phyloP scores from a whole-genome alignment of 129 eudicot species.

The Centella asiatica region DNA sequence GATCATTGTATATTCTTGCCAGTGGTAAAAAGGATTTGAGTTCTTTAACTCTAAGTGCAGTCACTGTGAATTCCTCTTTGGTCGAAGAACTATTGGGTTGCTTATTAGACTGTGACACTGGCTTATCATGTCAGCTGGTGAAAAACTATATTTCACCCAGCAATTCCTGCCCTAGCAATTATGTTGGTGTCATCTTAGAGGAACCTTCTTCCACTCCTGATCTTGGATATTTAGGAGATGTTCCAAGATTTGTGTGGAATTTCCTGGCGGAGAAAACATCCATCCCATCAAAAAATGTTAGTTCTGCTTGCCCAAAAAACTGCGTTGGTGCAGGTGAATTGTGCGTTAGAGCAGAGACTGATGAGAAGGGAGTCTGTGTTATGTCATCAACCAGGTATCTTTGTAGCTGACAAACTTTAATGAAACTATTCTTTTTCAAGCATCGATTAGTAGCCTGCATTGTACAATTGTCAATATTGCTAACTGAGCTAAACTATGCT shows the following conservation, averaged over 20 bases:
- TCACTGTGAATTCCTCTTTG: constrained; percentile 61
- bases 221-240: constrained; percentile 55
- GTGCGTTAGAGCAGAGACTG: constrained; percentile 62
- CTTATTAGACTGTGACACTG: constrained; percentile 77
- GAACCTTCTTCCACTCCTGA: constrained; percentile 63
- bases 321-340: constrained; percentile 57
- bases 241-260: constrained; percentile 83
- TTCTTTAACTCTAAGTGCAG: constrained; percentile 32
- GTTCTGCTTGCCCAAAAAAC: constrained; percentile 49
- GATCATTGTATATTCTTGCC: constrained; percentile 76
- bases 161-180: constrained; percentile 70
- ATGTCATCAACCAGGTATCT: constrained; percentile 82
- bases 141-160: constrained; percentile 54
- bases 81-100: constrained; percentile 78
- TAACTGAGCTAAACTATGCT: not conserved
- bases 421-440: not conserved
- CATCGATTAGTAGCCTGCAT: not conserved
- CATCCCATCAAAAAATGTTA: constrained; percentile 26
- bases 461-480: not conserved
- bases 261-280: constrained; percentile 83
- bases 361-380: constrained; percentile 75
- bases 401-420: not conserved
- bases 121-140: constrained; percentile 76
- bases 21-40: constrained; percentile 30
- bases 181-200: constrained; percentile 77